Conservation (phyloP, 306 rosid species). For the Cicer arietinum region DNA sequence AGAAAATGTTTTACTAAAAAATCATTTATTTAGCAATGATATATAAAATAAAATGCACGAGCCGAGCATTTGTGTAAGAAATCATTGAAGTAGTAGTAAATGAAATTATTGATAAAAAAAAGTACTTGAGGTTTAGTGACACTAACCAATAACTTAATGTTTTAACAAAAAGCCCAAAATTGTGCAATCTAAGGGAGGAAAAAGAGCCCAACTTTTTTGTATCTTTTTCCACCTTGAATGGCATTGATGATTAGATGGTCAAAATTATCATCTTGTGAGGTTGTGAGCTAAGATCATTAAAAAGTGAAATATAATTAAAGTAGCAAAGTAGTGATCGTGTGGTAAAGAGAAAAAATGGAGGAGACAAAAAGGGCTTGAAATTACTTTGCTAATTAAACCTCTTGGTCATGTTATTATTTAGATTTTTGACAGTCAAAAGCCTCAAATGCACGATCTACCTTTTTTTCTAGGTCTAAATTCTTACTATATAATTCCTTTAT, state of each 20-base stretch:
- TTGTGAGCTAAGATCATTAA: constrained; percentile 48
- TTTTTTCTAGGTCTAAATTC: not conserved
- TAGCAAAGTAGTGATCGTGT: constrained; percentile 39
- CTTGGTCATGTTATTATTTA: constrained; percentile 35
- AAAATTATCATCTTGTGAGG: constrained; percentile 53
- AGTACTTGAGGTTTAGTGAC: constrained; percentile 20
- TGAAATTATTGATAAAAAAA: not conserved
- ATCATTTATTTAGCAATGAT: not conserved
- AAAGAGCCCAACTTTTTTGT: constrained; percentile 40
- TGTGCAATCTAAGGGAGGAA: constrained; percentile 29
- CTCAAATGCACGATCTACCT: not conserved
- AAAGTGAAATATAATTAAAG: constrained; percentile 49
- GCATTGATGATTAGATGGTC: constrained; percentile 52
- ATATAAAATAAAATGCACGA: constrained; percentile 19
- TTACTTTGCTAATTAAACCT: constrained; percentile 35
- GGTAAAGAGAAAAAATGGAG: constrained; percentile 35
- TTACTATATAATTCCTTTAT: not conserved
- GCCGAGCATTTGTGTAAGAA: constrained; percentile 36
- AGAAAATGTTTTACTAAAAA: not conserved
- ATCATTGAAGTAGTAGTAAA: not conserved
- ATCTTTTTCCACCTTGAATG: constrained; percentile 37
- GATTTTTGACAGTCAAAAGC: constrained; percentile 38
- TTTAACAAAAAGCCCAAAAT: constrained; percentile 44
- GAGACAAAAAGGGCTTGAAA: constrained; percentile 44
- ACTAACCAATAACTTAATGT: constrained; percentile 19